A percentile compares a stretch with the other conserved stretches of the same genome.
Conservation (phyloP, 2,329 filamentous ascomycete species). For the Hyphodiscus sp. region DNA sequence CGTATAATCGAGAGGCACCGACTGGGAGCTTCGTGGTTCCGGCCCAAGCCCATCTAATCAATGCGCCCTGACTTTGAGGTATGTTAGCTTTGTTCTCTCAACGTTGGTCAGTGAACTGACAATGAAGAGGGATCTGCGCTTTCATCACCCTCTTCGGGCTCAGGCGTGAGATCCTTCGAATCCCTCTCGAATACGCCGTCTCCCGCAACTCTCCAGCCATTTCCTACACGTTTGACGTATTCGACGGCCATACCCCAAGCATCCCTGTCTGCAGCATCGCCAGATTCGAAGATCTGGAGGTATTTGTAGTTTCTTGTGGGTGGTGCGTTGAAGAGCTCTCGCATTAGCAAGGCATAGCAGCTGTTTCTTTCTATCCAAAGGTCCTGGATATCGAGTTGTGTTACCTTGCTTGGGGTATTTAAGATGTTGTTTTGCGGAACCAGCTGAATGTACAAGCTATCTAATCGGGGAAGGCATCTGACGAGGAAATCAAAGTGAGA, state of each 20-base stretch:
- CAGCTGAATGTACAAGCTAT: constrained; percentile 48
- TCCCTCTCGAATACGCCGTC: constrained; percentile 40
- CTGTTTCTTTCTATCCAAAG: constrained; percentile 28
- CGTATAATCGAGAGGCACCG: constrained; percentile 19
- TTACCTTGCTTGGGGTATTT: constrained; percentile 27
- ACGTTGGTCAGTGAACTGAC: constrained; percentile 20
- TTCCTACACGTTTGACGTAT: constrained; percentile 33
- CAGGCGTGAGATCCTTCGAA: constrained; percentile 2
- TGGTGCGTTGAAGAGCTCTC: constrained; percentile 25
- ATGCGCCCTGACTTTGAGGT: constrained; percentile 14
- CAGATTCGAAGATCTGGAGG: constrained; percentile 44
- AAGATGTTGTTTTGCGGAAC: constrained; percentile 34
- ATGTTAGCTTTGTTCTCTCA: constrained; percentile 8
- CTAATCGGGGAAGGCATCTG: constrained; percentile 42
- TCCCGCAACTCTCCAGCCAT: constrained; percentile 38
- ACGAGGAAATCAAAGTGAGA: constrained; percentile 50
- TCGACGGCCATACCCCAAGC: constrained; percentile 41
- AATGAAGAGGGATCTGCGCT: constrained; percentile 13
- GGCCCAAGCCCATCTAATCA: constrained; percentile 26
- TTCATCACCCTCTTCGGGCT: constrained; percentile 7
- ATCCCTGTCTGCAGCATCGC: constrained; percentile 39
- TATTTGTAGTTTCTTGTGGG: constrained; percentile 34
- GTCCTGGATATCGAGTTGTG: constrained; percentile 24
- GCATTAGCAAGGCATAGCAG: constrained; percentile 25
- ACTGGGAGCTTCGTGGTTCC: constrained; percentile 23